Evolutionary conservation across 2,329 filamentous ascomycete genomes (phyloP).

Genomic region (Cladosporium sp.): DNA sequence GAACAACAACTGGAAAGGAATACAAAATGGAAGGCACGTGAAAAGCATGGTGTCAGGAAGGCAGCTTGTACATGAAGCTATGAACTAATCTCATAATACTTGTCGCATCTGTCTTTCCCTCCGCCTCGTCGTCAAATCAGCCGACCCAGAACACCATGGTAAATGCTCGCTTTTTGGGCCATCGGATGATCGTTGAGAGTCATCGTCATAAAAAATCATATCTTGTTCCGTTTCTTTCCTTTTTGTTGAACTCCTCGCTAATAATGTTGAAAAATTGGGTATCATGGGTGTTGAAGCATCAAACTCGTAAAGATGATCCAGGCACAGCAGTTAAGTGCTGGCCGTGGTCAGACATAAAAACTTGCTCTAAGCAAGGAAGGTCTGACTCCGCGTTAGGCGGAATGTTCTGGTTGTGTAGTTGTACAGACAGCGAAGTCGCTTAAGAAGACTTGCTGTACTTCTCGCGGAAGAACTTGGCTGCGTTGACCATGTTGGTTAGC

Average conservation of each 20-base stretch:
- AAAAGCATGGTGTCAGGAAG: not conserved
- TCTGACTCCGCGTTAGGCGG: constrained; percentile 13
- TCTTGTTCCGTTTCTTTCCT: constrained; percentile 20
- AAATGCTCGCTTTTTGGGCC: constrained; percentile 10
- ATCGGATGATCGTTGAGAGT: constrained; percentile 26
- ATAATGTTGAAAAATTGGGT: constrained; percentile 20
- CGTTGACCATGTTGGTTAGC: constrained; percentile 93
- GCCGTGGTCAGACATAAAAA: constrained; percentile 11
- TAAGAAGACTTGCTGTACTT: constrained; percentile 36
- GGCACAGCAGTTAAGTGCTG: constrained; percentile 19
- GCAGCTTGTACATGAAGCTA: constrained; percentile 8
- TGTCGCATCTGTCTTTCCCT: not conserved
- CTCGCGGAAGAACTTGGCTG: constrained; percentile 91
- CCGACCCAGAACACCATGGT: constrained; percentile 10
- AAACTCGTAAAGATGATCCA: constrained; percentile 12
- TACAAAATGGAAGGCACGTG: not conserved
- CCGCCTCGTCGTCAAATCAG: constrained; percentile 7
- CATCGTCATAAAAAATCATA: constrained; percentile 15
- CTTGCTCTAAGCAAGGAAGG: not conserved
- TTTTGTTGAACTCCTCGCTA: constrained; percentile 27
- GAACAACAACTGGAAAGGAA: not conserved
- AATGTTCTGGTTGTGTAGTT: constrained; percentile 6
- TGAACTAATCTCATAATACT: constrained; percentile 6
- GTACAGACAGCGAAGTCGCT: constrained; percentile 10
- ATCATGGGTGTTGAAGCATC: constrained; percentile 29